Base-by-base conservation (phyloP, 768 basidiomycete genomes). In the Royoungia palumana region DNA sequence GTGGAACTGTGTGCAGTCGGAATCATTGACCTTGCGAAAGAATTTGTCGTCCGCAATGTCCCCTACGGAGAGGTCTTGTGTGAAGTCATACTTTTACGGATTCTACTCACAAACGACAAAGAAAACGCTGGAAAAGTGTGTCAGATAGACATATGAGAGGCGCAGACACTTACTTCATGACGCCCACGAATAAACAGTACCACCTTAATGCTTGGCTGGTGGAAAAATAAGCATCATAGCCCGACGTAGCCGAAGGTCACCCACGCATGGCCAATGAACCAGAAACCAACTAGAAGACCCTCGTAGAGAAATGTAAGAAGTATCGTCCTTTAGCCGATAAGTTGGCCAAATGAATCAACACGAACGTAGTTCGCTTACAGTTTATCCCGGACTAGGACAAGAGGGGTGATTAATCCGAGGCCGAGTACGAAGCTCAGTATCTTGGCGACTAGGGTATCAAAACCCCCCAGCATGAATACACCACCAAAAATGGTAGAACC, bases 11-110 rank as follows among this genome's bases (percentile, higher is more conserved):
- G 92, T 90, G 50, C 89, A 89, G 62, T 95, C 94, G 2, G 91
- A 93, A 60, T 93, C 89, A 61, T 95, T 95, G 22, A 84, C 78
- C 73, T 95, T 95, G 62, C 93, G 89, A 70, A 94, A 96, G 71
- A 94, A 91, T 47, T 89, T 79, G 63, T 97, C 94, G 65, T 97
- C 94, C 37, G 90, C 82, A 38, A 94, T 85, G 62, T 97, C 94
- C 94, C 89, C 89, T 92, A 59, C 50, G 20, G 44, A 55, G 39
- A 44, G 40, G 42, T 44, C 11, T 35, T 35, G 40, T 38, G 28
- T 13, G 20, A 41, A 22, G 34, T 8, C 7, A n/a, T 16, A 10
- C 40, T 35, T 30, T n/a, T n/a, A 35, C 19, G 35, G 22, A 44
- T 14, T 9, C 35, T 19, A 72, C 85, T 62, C 56, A 89, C 93